Percentiles rank a stretch among this genome's conserved stretches.
Evolutionary conservation across 176 grass and related monocot species (phyloP).

Genomic region (Avena eriantha): DNA sequence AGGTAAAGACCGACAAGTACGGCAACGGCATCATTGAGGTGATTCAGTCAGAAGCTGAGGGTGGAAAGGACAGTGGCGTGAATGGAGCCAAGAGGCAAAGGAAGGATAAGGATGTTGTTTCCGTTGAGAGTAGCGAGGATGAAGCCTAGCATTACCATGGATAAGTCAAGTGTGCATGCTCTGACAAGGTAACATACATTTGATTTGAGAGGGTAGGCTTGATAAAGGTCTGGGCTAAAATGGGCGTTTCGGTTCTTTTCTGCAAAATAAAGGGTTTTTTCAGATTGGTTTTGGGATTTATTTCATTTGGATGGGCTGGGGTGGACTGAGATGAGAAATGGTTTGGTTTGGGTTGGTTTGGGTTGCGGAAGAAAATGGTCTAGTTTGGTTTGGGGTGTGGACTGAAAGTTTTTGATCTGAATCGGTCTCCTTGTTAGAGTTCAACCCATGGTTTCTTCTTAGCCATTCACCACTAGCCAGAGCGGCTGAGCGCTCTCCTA

Average conservation of each 20-base stretch:
- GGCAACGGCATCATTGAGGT: constrained; percentile 67
- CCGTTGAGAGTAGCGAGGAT: constrained; percentile 73
- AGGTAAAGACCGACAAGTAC: constrained; percentile 83
- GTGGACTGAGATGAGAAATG: not conserved
- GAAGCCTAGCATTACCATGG: constrained; percentile 35
- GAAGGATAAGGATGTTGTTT: constrained; percentile 69
- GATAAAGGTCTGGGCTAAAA: not conserved
- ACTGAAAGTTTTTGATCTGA: not conserved
- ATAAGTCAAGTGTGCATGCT: not conserved
- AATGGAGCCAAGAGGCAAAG: constrained; percentile 54
- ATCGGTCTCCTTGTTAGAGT: not conserved
- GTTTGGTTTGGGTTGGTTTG: not conserved
- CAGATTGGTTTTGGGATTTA: not conserved
- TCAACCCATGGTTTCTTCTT: not conserved
- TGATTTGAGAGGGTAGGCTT: constrained; percentile 5
- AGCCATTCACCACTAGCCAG: not conserved
- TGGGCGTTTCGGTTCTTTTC: not conserved
- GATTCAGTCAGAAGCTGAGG: constrained; percentile 45
- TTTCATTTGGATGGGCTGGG: constrained; percentile 14
- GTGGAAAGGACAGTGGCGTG: constrained; percentile 8
- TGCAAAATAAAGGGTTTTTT: not conserved
- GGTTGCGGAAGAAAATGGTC: too few relatives aligned
- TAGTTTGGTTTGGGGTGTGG: not conserved
- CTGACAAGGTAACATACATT: not conserved
- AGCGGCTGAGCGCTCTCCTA: not conserved